These are phyloP conservation scores for Yamadazyma paraphyllophila DNA, from an alignment of 805 yeast genomes.

Conservation along the genomic window DNA sequence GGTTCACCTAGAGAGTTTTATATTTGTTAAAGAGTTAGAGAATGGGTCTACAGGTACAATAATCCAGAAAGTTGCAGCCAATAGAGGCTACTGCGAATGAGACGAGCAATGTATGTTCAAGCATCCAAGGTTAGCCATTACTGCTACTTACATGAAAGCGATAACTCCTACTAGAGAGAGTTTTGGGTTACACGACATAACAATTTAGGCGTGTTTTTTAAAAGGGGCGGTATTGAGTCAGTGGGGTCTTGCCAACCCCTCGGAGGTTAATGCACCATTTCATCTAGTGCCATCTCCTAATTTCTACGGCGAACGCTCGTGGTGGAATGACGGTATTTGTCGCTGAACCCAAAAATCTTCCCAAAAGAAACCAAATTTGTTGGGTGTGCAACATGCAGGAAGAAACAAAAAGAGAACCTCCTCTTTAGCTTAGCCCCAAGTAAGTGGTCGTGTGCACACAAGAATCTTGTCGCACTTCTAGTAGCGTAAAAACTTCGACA, in stretches of 20 bases:
- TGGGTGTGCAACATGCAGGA: conserved; percentile 6
- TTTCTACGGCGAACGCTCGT: not conserved
- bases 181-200: not conserved
- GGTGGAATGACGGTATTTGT: not conserved
- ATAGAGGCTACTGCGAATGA: too few species aligned
- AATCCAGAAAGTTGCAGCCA: too few species aligned
- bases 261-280: too few species aligned
- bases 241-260: not conserved
- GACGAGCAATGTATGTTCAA: too few species aligned
- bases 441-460: not conserved
- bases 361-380: conserved; percentile 8
- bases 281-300: not conserved
- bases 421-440: too few species aligned
- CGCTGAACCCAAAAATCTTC: conserved; percentile 1
- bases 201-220: not conserved
- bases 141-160: not conserved
- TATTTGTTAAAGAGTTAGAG: too few species aligned
- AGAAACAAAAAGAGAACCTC: not conserved
- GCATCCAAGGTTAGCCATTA: not conserved
- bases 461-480: not conserved
- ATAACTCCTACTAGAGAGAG: not conserved
- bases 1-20: too few species aligned
- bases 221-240: not conserved
- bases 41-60: too few species aligned
- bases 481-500: not conserved